Evolutionary conservation across 1,284 basidiomycete genomes (phyloP).

Genomic region (Papiliotrema nemorosa): DNA sequence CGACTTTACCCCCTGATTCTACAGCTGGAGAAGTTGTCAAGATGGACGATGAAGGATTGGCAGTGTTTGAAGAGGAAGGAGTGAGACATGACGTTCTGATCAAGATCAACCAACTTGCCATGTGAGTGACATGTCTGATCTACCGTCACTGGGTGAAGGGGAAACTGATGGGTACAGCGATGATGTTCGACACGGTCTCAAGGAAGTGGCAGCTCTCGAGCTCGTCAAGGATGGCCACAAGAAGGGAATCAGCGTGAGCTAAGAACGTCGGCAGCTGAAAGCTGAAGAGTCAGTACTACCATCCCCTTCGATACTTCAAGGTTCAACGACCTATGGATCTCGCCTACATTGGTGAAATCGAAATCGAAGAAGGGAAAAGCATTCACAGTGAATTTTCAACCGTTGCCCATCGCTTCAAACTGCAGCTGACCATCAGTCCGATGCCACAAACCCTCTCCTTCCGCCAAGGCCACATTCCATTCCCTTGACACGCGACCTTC

Average conservation of each 20-base stretch:
- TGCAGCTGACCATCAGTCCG: slow-evolving; percentile 20
- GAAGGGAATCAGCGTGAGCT: slow-evolving; percentile 38
- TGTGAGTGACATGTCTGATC: slow-evolving; percentile 18
- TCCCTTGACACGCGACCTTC: slow-evolving; percentile 38
- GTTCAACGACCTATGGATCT: slow-evolving; percentile 30
- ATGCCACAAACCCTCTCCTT: slow-evolving; percentile 25
- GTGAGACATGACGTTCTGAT: slow-evolving; percentile 38
- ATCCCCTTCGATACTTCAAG: slow-evolving; percentile 35
- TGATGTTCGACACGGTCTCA: slow-evolving; percentile 32
- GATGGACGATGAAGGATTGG: slow-evolving; percentile 31
- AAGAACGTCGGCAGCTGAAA: background rate
- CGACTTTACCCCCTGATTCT: slow-evolving; percentile 26
- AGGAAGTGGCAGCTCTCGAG: slow-evolving; percentile 33
- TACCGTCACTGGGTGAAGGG: background rate
- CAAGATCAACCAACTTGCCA: slow-evolving; percentile 40
- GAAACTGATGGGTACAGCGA: slow-evolving; percentile 16
- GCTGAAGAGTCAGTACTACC: slow-evolving; percentile 29
- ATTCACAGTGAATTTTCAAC: slow-evolving; percentile 29
- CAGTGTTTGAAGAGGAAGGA: slow-evolving; percentile 29
- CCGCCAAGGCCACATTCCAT: slow-evolving; percentile 27
- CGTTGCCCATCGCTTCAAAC: background rate
- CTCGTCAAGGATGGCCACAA: slow-evolving; percentile 27
- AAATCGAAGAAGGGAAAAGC: slow-evolving; percentile 36
- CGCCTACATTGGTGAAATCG: slow-evolving; percentile 40
- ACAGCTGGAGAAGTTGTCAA: slow-evolving; percentile 14